A percentile compares a stretch with the other conserved stretches of the same genome.
phyloP scores from a whole-genome alignment of 192 early-diverging fungal genomes.

The Ambispora gerdemannii region DNA sequence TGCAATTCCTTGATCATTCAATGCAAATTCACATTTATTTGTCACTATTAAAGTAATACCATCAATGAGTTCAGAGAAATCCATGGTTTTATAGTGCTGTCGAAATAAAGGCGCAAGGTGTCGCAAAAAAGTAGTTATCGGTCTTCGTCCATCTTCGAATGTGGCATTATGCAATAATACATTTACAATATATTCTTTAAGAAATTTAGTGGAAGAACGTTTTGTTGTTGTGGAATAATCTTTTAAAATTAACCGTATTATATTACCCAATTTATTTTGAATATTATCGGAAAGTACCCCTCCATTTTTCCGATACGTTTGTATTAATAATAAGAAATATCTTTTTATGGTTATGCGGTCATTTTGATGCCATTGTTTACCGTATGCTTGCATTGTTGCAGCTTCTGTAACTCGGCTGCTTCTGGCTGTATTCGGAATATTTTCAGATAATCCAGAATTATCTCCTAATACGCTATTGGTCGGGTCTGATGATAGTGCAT shows the following conservation, averaged over 20 bases:
- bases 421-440: not conserved
- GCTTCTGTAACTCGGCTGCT: not conserved
- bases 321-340: slow-evolving; percentile 49
- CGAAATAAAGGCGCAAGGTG: slow-evolving; percentile 36
- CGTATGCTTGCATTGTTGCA: slow-evolving; percentile 34
- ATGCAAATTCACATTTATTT: slow-evolving; percentile 35
- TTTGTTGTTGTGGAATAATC: slow-evolving; percentile 44
- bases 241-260: slow-evolving; percentile 45
- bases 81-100: slow-evolving; percentile 44
- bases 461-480: no score
- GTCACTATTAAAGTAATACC: slow-evolving; percentile 41
- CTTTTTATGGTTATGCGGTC: slow-evolving; percentile 55
- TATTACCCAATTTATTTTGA: slow-evolving; percentile 48
- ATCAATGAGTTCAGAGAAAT: slow-evolving; percentile 47
- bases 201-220: slow-evolving; percentile 43
- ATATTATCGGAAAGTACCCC: slow-evolving; percentile 45
- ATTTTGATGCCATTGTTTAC: slow-evolving; percentile 59
- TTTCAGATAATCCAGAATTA: no score
- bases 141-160: slow-evolving; percentile 25
- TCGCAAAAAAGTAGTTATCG: slow-evolving; percentile 27
- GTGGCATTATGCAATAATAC: slow-evolving; percentile 4
- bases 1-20: slow-evolving; percentile 36
- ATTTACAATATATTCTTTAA: slow-evolving; percentile 48
- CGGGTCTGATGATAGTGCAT: no score
- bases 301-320: slow-evolving; percentile 40